phyloP scores from a whole-genome alignment of 2,329 filamentous ascomycete genomes.

The Diaporthe citrichinensis region DNA sequence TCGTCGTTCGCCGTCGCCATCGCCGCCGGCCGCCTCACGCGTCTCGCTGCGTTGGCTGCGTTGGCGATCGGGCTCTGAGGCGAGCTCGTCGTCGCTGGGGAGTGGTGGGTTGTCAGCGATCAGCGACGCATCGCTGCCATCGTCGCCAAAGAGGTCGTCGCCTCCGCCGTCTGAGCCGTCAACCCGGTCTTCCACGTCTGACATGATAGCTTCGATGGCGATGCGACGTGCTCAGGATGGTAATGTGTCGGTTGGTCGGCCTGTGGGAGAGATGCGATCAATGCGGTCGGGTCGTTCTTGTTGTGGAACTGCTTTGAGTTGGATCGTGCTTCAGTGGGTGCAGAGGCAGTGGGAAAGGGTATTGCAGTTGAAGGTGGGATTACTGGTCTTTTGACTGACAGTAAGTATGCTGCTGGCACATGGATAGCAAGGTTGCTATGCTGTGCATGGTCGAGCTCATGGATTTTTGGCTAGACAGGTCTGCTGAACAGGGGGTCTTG shows the following conservation, averaged over 20 bases:
- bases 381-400: not conserved
- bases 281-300: not conserved
- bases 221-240: not conserved
- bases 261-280: not conserved
- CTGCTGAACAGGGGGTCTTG: not conserved
- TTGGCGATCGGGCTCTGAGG: slow-evolving; percentile 56
- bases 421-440: slow-evolving; percentile 17
- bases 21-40: slow-evolving; percentile 59
- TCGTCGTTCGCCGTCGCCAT: slow-evolving; percentile 58
- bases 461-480: slow-evolving; percentile 24
- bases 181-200: slow-evolving; percentile 68
- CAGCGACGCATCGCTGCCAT: slow-evolving; percentile 69
- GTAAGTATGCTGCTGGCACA: not conserved
- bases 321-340: not conserved
- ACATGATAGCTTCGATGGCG: slow-evolving; percentile 58
- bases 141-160: slow-evolving; percentile 75
- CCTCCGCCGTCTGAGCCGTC: slow-evolving; percentile 66
- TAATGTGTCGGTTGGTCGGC: not conserved
- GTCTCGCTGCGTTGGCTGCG: slow-evolving; percentile 55
- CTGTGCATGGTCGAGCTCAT: slow-evolving; percentile 15
- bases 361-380: not conserved
- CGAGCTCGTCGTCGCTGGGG: slow-evolving; percentile 71
- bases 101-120: slow-evolving; percentile 41
- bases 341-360: not conserved
- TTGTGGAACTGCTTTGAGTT: not conserved